phyloP scores from a whole-genome alignment of 2,329 filamentous ascomycete genomes.

The Tolypocladium ophioglossoides region DNA sequence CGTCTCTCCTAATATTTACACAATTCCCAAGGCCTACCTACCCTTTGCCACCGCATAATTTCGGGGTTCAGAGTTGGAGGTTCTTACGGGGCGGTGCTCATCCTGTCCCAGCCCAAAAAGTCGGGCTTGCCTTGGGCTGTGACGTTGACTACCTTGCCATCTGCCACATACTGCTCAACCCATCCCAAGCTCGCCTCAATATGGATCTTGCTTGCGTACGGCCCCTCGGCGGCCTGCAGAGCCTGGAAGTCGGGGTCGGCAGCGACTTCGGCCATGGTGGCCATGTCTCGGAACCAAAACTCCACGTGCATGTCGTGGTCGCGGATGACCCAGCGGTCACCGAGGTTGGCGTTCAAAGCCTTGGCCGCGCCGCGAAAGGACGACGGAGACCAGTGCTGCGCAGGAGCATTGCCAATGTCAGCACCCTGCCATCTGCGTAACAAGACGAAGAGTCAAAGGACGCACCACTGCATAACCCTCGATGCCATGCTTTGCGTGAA shows the following conservation, averaged over 20 bases:
- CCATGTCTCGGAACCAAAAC: conserved; percentile 3
- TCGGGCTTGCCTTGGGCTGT: neutral
- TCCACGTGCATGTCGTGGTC: conserved; percentile 1
- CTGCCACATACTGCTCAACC: conserved; percentile 1
- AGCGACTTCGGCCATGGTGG: neutral
- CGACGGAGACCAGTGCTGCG: neutral
- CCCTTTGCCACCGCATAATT: neutral
- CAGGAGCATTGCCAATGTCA: neutral
- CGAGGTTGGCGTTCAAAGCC: neutral
- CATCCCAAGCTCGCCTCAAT: conserved; percentile 1
- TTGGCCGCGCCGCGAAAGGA: neutral
- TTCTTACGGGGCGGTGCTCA: neutral
- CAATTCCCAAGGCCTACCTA: neutral
- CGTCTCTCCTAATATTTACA: too few species aligned
- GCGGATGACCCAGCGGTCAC: conserved; percentile 1
- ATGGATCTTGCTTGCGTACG: neutral
- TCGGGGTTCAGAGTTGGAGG: neutral
- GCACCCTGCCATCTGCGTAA: neutral
- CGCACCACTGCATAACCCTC: neutral
- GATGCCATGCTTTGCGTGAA: neutral
- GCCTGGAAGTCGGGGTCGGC: conserved; percentile 1
- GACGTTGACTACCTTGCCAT: neutral
- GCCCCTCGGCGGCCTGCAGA: conserved; percentile 1
- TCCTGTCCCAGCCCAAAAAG: neutral
- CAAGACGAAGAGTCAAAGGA: neutral